phyloP scores from a whole-genome alignment of 2,329 filamentous ascomycete species.

The Aureobasidium sp. region DNA sequence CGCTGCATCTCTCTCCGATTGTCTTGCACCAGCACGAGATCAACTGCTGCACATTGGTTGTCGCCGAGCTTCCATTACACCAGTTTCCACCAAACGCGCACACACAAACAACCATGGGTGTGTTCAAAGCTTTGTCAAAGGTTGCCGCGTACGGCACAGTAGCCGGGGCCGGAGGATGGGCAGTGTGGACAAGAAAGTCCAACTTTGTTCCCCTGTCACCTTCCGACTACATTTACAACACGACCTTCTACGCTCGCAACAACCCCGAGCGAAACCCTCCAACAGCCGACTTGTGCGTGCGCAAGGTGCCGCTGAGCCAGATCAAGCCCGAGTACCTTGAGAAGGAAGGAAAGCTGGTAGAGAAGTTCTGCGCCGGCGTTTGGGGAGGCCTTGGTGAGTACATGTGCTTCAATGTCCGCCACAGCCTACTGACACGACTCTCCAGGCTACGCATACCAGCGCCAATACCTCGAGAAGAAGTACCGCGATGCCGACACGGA shows the following conservation, averaged over 20 bases:
- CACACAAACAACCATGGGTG: constrained; percentile 21
- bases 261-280: constrained; percentile 56
- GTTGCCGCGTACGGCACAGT: constrained; percentile 26
- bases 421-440: not conserved
- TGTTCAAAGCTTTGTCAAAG: constrained; percentile 24
- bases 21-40: not conserved
- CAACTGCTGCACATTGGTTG: not conserved
- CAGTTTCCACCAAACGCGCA: not conserved
- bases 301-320: constrained; percentile 52
- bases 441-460: constrained; percentile 50
- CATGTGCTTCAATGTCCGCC: not conserved
- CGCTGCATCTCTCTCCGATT: not conserved
- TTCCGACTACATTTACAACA: constrained; percentile 53
- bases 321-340: constrained; percentile 58
- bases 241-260: constrained; percentile 46
- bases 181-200: constrained; percentile 46
- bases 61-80: not conserved
- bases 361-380: constrained; percentile 58
- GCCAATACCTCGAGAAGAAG: constrained; percentile 49
- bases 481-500: constrained; percentile 48
- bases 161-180: constrained; percentile 43
- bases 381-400: constrained; percentile 55
- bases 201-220: constrained; percentile 50
- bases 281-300: constrained; percentile 56
- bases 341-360: constrained; percentile 50